Conservation (phyloP, 148 eudicot species). For the Rhododendron mucronatum region DNA sequence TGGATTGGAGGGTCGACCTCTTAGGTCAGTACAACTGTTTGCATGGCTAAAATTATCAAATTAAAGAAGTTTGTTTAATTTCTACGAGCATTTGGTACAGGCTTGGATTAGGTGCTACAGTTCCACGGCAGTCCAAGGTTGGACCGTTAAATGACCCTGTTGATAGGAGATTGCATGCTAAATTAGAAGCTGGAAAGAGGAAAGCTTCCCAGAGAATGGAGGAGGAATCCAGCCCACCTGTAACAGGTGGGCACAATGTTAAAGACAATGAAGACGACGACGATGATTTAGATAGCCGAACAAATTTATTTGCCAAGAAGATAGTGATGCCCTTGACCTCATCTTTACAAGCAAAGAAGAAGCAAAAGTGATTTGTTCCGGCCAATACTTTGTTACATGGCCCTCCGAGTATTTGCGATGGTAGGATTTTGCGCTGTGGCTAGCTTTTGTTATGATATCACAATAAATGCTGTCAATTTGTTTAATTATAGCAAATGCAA, state of each 20-base stretch:
- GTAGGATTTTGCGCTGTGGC: neutral
- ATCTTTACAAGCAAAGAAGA: slow-evolving; percentile 37
- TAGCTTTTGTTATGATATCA: neutral
- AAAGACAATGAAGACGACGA: slow-evolving; percentile 43
- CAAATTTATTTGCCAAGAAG: slow-evolving; percentile 56
- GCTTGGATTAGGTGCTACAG: slow-evolving; percentile 82
- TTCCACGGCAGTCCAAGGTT: slow-evolving; percentile 38
- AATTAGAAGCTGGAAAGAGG: slow-evolving; percentile 44
- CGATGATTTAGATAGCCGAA: slow-evolving; percentile 61
- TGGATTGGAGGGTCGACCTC: slow-evolving; percentile 61
- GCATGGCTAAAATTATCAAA: neutral
- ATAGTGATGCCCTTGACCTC: slow-evolving; percentile 28
- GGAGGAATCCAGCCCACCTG: slow-evolving; percentile 28
- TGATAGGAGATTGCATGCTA: slow-evolving; percentile 56
- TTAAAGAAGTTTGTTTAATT: neutral
- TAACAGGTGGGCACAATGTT: slow-evolving; percentile 23
- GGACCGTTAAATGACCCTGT: slow-evolving; percentile 44
- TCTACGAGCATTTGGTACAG: slow-evolving; percentile 26
- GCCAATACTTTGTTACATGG: neutral
- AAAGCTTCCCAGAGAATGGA: slow-evolving; percentile 33
- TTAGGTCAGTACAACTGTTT: slow-evolving; percentile 37
- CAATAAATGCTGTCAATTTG: neutral
- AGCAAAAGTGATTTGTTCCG: slow-evolving; percentile 5
- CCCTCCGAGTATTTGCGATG: neutral
- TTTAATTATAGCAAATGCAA: neutral